phyloP scores from a whole-genome alignment of 2,329 filamentous ascomycete genomes.

The Colletotrichum filicis region DNA sequence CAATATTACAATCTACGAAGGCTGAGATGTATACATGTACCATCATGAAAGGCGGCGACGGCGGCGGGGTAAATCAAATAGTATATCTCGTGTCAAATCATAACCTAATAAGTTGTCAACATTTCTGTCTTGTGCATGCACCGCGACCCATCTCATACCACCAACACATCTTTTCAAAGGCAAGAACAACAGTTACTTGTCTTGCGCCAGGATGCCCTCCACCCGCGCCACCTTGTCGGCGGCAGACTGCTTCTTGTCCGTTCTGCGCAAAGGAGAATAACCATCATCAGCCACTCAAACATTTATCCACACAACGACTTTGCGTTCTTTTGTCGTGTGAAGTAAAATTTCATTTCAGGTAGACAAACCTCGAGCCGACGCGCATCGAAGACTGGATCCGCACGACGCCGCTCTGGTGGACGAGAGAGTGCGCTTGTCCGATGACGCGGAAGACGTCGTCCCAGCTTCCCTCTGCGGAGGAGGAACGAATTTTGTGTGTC shows the following conservation, averaged over 20 bases:
- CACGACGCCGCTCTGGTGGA: constrained; percentile 81
- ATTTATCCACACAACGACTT: neutral
- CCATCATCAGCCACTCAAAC: neutral
- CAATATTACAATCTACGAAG: constrained; percentile 18
- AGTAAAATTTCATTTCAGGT: neutral
- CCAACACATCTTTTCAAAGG: no score
- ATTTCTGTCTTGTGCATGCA: neutral
- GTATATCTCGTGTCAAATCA: constrained; percentile 23
- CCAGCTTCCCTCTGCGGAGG: constrained; percentile 87
- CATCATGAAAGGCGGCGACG: constrained; percentile 12
- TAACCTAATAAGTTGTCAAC: constrained; percentile 20
- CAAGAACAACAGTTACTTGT: neutral
- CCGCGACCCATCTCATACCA: neutral
- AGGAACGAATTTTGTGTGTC: constrained; percentile 67
- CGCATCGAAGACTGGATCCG: constrained; percentile 91
- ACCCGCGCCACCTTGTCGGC: constrained; percentile 81
- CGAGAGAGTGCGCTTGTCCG: constrained; percentile 83
- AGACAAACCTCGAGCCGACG: constrained; percentile 77
- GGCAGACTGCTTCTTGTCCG: constrained; percentile 85
- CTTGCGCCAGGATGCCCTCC: constrained; percentile 58
- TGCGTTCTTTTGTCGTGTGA: no score
- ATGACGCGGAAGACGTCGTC: constrained; percentile 86
- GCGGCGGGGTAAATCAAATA: constrained; percentile 4
- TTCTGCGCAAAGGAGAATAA: constrained; percentile 58
- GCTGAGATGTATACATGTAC: constrained; percentile 25